phyloP scores from a whole-genome alignment of 176 grass and related monocot species.

The Oryza punctata region DNA sequence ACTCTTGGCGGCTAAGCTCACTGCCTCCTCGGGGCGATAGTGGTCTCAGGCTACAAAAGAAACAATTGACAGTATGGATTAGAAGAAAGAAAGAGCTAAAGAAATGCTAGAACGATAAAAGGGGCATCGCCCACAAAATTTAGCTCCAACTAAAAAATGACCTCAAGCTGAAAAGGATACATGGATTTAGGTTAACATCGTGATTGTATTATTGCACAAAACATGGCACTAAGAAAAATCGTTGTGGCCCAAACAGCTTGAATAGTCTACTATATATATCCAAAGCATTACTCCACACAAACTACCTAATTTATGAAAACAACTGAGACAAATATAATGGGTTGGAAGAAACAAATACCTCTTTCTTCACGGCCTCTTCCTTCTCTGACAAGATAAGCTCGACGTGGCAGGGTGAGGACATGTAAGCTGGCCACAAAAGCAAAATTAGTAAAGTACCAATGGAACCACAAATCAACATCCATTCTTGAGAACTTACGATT shows the following conservation, averaged over 20 bases:
- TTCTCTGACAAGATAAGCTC: slow-evolving; percentile 85
- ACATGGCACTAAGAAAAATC: not conserved
- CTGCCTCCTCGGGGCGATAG: slow-evolving; percentile 53
- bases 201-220: not conserved
- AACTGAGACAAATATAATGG: not conserved
- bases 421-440: slow-evolving; percentile 59
- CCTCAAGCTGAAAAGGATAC: not conserved
- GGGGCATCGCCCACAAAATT: not conserved
- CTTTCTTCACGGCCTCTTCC: slow-evolving; percentile 83
- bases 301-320: not conserved
- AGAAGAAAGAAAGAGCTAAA: not conserved
- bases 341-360: slow-evolving; percentile 37
- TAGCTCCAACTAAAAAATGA: not conserved
- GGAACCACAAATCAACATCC: not conserved
- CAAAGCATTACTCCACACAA: not conserved
- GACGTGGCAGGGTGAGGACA: slow-evolving; percentile 85
- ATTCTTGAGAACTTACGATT: slow-evolving; percentile 46
- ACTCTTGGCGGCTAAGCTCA: not conserved
- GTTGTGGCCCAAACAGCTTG: not conserved
- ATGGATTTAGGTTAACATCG: not conserved
- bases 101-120: not conserved
- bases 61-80: not conserved
- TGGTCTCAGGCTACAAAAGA: slow-evolving; percentile 61
- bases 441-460: not conserved
- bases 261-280: not conserved